phyloP scores from a whole-genome alignment of 2,329 filamentous ascomycete genomes.

The Thielaviopsis cerberus region DNA sequence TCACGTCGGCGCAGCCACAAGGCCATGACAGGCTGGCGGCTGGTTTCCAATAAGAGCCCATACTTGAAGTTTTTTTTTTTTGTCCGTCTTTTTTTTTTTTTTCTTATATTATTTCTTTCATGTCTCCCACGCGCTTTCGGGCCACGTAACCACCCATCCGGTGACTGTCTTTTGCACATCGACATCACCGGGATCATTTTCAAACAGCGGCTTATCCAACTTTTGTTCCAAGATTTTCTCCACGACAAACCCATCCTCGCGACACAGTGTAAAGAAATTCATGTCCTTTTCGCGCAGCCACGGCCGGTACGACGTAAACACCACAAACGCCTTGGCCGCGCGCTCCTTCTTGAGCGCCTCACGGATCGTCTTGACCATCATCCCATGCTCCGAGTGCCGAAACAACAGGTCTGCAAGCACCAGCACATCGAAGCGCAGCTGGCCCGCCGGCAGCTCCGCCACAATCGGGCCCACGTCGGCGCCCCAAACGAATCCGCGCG shows the following conservation, averaged over 20 bases:
- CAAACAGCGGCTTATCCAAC: conserved; percentile 76
- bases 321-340: conserved; percentile 55
- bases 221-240: conserved; percentile 64
- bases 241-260: conserved; percentile 52
- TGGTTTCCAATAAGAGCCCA: too few species aligned
- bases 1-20: too few species aligned
- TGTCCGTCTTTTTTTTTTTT: neutral
- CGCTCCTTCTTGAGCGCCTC: conserved; percentile 39
- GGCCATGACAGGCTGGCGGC: too few species aligned
- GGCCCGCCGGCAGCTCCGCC: conserved; percentile 29
- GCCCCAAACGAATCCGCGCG: conserved; percentile 73
- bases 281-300: conserved; percentile 77
- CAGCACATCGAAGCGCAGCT: conserved; percentile 51
- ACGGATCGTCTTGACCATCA: conserved; percentile 54
- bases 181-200: conserved; percentile 71
- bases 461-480: conserved; percentile 40
- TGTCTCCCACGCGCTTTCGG: conserved; percentile 18
- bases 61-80: neutral
- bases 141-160: conserved; percentile 57
- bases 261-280: conserved; percentile 64
- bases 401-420: conserved; percentile 82
- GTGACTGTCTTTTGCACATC: conserved; percentile 65
- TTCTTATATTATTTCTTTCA: neutral
- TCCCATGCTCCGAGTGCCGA: conserved; percentile 70
- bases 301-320: conserved; percentile 86